Evolutionary conservation across 2,329 filamentous ascomycete species (phyloP), one percentile per base, ranked within the genome.

Genomic region (Fusarium praegraminearum): DNA sequence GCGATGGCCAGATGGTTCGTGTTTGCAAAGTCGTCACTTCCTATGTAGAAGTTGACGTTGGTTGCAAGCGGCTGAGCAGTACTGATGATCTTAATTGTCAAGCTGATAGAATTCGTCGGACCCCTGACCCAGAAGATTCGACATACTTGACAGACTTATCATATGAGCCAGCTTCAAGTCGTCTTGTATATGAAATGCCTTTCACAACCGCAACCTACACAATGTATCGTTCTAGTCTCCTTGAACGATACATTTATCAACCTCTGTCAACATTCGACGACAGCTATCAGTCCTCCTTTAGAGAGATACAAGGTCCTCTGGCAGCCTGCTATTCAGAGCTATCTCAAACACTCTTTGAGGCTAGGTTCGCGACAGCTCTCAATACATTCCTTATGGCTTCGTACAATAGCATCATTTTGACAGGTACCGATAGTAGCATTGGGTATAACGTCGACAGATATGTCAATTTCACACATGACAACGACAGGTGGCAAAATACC

Each of bases 341-440:
- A 9, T 20, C 58, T 18, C 13, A 4, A 33, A 2, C 4, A 11
- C 2, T 2, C 1, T 51, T 62, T 3, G 53, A 62, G 10, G 24
- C 36, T 7, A 30, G 58, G 7, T 5, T 62, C 16, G 26, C 58
- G 1, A 57, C 45, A 7, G 20, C 32, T 1, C 35, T 62, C 3
- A 62, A 62, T 9, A 62, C 59, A 1, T 58, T 62, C 9, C 9
- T 52, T 0, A 22, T 36, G 38, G 54, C 59, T 7, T n/a, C 54
- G 0, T 58, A 55, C 7, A 51, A 67, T 13, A 7, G 26, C 3
- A 55, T 5, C 11, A 9, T 57, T 1, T 11, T 65, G 8, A 62
- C 26, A 3, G 61, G 61, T 4, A 7, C 28, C 0, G 52, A 67
- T 2, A 52, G 65, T 7, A 35, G 4, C 35, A 1, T 38, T 11